phyloP scores from a whole-genome alignment of 495 filamentous ascomycete genomes.

The Penicillium psychrofluorescens region DNA sequence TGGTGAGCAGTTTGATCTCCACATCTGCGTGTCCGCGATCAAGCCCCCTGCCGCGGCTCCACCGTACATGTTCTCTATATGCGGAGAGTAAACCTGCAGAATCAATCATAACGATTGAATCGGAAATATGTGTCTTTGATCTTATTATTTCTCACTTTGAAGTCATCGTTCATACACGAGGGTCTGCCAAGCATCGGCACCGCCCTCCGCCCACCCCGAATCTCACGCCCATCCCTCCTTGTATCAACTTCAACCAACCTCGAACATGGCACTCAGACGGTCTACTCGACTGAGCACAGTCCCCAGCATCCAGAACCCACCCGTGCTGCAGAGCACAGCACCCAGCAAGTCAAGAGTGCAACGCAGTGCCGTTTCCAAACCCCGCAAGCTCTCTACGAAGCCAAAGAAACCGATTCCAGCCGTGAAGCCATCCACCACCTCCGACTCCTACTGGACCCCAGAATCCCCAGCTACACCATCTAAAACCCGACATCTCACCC shows the following conservation, averaged over 20 bases:
- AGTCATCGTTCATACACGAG: too few species aligned
- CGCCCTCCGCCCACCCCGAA: neutral
- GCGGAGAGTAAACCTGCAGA: too few species aligned
- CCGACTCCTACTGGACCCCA: constrained; percentile 18
- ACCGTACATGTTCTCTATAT: neutral
- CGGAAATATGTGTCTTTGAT: too few species aligned
- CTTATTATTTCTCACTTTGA: too few species aligned
- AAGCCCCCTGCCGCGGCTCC: neutral
- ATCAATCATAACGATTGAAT: too few species aligned
- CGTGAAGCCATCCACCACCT: constrained; percentile 2
- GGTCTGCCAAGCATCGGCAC: too few species aligned
- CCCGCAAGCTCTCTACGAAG: constrained; percentile 19
- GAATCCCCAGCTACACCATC: constrained; percentile 5
- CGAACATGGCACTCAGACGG: constrained; percentile 47
- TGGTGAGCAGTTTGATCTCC: neutral
- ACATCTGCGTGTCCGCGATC: neutral
- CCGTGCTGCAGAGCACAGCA: constrained; percentile 27
- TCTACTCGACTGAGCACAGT: constrained; percentile 50
- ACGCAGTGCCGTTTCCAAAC: constrained; percentile 23
- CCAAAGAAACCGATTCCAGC: constrained; percentile 9
- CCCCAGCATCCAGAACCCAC: constrained; percentile 17
- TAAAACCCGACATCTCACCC: constrained; percentile 30
- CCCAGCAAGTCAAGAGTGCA: constrained; percentile 18
- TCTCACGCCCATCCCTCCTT: neutral
- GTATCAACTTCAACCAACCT: neutral